A percentile compares a stretch with the other conserved stretches of the same genome.
Evolutionary conservation across 2,329 filamentous ascomycete species (phyloP).

Genomic region (Colletotrichum coccodes): DNA sequence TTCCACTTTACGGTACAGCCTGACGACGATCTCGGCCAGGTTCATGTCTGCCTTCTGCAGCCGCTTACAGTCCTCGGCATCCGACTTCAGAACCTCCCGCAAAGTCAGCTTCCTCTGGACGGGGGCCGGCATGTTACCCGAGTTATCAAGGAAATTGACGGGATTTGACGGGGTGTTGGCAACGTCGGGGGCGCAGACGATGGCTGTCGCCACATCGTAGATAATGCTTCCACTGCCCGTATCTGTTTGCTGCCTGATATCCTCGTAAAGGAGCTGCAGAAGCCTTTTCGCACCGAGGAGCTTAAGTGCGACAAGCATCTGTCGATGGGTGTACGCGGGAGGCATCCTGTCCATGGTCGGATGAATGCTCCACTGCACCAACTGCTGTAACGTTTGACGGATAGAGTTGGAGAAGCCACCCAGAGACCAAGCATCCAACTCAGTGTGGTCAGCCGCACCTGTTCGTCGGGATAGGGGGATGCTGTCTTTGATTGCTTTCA

Average conservation of each 20-base stretch:
- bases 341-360: slow-evolving; percentile 65
- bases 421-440: slow-evolving; percentile 75
- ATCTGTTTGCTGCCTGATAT: slow-evolving; percentile 71
- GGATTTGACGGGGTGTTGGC: slow-evolving; percentile 52
- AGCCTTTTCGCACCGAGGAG: slow-evolving; percentile 71
- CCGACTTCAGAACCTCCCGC: slow-evolving; percentile 67
- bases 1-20: slow-evolving; percentile 72
- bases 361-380: slow-evolving; percentile 75
- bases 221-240: slow-evolving; percentile 68
- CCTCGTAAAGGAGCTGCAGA: slow-evolving; percentile 72
- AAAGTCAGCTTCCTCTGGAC: slow-evolving; percentile 64
- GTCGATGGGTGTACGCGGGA: slow-evolving; percentile 77
- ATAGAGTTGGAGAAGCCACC: slow-evolving; percentile 68
- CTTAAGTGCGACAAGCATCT: slow-evolving; percentile 69
- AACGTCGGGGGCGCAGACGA: slow-evolving; percentile 75
- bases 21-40: slow-evolving; percentile 70
- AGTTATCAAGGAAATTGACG: slow-evolving; percentile 45
- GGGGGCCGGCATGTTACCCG: slow-evolving; percentile 46
- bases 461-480: slow-evolving; percentile 69
- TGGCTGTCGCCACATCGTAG: slow-evolving; percentile 75
- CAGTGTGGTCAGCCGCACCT: slow-evolving; percentile 69
- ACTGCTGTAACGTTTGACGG: slow-evolving; percentile 68
- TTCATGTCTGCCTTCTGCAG: slow-evolving; percentile 66
- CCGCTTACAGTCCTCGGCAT: slow-evolving; percentile 66
- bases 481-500: slow-evolving; percentile 71